Evolutionary conservation across 352 stramenopile genomes (phyloP).

Genomic region (Phytophthora fragariae): DNA sequence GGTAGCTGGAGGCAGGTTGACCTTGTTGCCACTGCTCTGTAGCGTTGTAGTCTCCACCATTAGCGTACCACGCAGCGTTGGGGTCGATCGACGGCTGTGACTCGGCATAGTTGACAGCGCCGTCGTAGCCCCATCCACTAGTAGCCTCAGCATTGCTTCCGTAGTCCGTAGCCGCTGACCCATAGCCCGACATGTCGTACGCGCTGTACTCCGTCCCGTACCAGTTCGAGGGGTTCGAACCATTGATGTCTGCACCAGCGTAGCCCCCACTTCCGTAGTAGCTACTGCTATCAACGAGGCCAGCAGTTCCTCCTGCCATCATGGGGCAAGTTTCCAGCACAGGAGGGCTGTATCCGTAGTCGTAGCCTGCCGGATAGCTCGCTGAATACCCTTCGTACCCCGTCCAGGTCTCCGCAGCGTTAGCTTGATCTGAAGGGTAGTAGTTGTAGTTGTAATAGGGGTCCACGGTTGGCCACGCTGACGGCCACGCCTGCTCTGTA

Average conservation of each 20-base stretch:
- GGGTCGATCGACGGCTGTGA: conserved; percentile 8
- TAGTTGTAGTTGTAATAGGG: conserved; percentile 37
- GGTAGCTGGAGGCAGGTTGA: not conserved
- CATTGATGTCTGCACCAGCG: conserved; percentile 8
- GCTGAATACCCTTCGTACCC: conserved; percentile 24
- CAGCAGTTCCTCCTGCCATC: conserved; percentile 2
- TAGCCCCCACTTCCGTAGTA: conserved; percentile 32
- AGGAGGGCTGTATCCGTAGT: conserved; percentile 8
- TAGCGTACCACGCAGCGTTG: conserved; percentile 14
- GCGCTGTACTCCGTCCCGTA: conserved; percentile 37
- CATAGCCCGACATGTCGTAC: conserved; percentile 39
- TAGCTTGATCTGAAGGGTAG: conserved; percentile 10
- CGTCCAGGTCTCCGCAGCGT: conserved; percentile 17
- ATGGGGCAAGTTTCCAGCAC: not conserved
- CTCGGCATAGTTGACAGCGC: not conserved
- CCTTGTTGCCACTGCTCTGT: conserved; percentile 18
- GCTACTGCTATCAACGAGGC: conserved; percentile 35
- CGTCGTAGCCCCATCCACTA: conserved; percentile 14
- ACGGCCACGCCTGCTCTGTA: conserved; percentile 14
- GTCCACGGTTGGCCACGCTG: conserved; percentile 14
- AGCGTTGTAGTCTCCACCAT: not conserved
- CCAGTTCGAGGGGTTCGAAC: conserved; percentile 22
- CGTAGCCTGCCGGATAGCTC: conserved; percentile 16
- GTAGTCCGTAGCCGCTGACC: conserved; percentile 13
- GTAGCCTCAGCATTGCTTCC: conserved; percentile 6